Evolutionary conservation across 192 early-diverging fungal species (phyloP), one percentile per base, ranked within the genome.

Genomic region (Backusella mclennaniae): DNA sequence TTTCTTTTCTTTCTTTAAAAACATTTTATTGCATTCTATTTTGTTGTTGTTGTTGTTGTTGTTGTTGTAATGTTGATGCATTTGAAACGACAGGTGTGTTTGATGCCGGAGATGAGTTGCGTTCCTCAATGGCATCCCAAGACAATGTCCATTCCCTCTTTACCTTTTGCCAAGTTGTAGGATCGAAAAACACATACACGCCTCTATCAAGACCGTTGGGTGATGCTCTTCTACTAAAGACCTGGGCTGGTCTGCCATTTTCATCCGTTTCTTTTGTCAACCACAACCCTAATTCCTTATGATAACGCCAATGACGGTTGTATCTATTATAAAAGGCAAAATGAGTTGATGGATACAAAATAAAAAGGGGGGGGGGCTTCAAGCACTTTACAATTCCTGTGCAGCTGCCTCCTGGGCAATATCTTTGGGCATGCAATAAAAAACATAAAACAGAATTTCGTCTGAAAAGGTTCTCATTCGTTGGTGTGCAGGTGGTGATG

Each of bases 391-490:
- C 77, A 99, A 89, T 87, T 99, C 97, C 76, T 96, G 92, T 31
- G 97, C 96, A 6, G 96, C 95, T 8, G 92, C 92, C 78, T 98
- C 96, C 87, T 98, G 96, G 23, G 96, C 74, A 46, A 92, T 86
- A 70, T 97, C 96, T 67, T 94, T 89, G n/a, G 98, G 97, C 88
- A 96, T 91, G 15, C 94, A 93, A 85, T 99, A 99, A 84, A 99
- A 99, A 44, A 96, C 89, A 86, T 98, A 98, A 75, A 99, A 96
- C 74, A 99, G 86, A n/a, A 96, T 95, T 76, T 99, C 96, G 73
- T 98, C 97, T 53, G 86, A 85, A 35, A 96, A 90, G 12, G 87
- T 83, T 17, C 86, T 77, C 69, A 99, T 87, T 76, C 92, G 92
- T 53, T 90, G 85, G 59, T 92, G 85, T 12, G 94, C 88, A 59